A percentile compares a stretch with the other conserved stretches of the same genome.
phyloP scores from a whole-genome alignment of 495 filamentous ascomycete genomes.

The Monascus purpureus region DNA sequence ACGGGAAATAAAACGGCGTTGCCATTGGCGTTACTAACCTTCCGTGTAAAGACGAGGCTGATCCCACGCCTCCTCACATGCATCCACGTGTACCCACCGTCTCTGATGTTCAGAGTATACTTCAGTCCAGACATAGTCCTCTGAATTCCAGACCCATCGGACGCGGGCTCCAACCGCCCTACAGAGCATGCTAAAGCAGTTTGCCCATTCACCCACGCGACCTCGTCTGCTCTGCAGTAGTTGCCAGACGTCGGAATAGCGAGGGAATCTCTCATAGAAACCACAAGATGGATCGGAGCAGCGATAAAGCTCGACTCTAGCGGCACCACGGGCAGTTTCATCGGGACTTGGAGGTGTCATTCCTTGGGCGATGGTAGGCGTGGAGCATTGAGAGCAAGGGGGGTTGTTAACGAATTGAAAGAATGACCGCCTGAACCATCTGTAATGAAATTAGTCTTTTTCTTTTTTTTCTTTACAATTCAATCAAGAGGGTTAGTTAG shows the following conservation, averaged over 20 bases:
- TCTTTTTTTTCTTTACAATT: no score
- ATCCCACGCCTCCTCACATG: constrained; percentile 91
- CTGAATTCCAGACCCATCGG: constrained; percentile 96
- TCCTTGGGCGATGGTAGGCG: constrained; percentile 69
- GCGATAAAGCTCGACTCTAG: constrained; percentile 76
- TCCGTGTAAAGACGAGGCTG: constrained; percentile 86
- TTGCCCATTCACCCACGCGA: constrained; percentile 89
- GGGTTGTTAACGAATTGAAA: constrained; percentile 97
- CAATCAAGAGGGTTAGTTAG: background rate
- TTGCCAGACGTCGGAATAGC: constrained; percentile 93
- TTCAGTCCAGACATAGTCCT: constrained; percentile 97
- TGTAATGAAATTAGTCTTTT: constrained; percentile 13
- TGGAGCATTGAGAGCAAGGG: constrained; percentile 61
- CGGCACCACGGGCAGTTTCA: constrained; percentile 74
- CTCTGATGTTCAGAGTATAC: constrained; percentile 89
- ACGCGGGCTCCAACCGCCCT: constrained; percentile 81
- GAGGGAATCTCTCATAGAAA: constrained; percentile 75
- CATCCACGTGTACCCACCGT: constrained; percentile 94
- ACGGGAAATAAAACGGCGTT: no score
- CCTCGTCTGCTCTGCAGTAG: constrained; percentile 74
- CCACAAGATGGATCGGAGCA: constrained; percentile 61
- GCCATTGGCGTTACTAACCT: constrained; percentile 38
- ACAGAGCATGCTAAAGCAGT: constrained; percentile 98
- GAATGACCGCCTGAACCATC: constrained; percentile 92
- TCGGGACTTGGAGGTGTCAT: constrained; percentile 76